Conservation (phyloP, 768 basidiomycete genomes). For the Myochromella boudieri region DNA sequence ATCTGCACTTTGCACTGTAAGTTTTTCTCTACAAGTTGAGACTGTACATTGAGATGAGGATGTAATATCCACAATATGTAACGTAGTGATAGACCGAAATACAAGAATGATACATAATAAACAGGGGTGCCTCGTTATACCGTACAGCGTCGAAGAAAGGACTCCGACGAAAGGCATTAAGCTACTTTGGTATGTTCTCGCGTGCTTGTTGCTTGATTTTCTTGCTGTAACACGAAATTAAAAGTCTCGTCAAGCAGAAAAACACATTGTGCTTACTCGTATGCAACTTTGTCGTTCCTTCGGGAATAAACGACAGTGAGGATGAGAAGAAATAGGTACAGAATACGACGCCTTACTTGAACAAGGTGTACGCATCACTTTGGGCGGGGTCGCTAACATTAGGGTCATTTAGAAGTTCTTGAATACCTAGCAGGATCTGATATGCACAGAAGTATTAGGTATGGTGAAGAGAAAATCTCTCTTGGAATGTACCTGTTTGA, state of each 20-base stretch:
- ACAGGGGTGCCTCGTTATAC: too few species aligned
- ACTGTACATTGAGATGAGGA: conserved; percentile 1
- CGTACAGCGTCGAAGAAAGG: neutral
- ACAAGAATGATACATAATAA: conserved; percentile 3
- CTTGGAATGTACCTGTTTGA: conserved; percentile 77
- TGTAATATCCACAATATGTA: conserved; percentile 1
- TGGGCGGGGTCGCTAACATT: conserved; percentile 98
- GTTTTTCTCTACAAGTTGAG: neutral
- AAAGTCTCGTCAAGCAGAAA: neutral
- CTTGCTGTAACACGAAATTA: conserved; percentile 45
- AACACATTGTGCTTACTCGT: conserved; percentile 60
- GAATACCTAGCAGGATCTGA: conserved; percentile 93
- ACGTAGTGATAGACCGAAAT: neutral
- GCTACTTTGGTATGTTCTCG: conserved; percentile 85
- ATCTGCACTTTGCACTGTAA: conserved; percentile 1
- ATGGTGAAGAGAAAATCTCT: neutral
- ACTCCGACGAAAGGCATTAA: neutral
- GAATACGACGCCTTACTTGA: conserved; percentile 67
- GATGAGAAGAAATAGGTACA: neutral
- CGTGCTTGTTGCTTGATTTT: conserved; percentile 83
- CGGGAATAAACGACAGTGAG: conserved; percentile 10
- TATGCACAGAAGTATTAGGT: too few species aligned
- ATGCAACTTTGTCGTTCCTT: conserved; percentile 92
- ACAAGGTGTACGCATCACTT: conserved; percentile 98
- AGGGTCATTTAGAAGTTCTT: conserved; percentile 92